phyloP scores from a whole-genome alignment of 139 green algal species.

The Mesotaenium endlicherianum region DNA sequence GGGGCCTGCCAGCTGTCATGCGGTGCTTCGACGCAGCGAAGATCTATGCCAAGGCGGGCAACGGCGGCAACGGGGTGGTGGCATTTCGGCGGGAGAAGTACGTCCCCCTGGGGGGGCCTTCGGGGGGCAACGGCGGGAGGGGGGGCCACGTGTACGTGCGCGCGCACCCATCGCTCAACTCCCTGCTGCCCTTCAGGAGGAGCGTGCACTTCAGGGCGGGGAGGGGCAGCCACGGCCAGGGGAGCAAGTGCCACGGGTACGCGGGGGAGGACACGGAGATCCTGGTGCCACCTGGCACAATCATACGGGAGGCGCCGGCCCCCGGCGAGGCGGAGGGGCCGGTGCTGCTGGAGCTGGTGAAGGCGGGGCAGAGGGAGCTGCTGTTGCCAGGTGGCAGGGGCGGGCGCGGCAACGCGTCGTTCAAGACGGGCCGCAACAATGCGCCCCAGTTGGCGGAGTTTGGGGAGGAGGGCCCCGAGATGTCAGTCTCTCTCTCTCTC shows the following conservation, averaged over 20 bases:
- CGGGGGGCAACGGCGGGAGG: constrained; percentile 84
- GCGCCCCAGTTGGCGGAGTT: constrained; percentile 76
- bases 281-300: constrained; percentile 68
- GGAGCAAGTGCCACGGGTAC: constrained; percentile 72
- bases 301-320: constrained; percentile 19
- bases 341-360: constrained; percentile 78
- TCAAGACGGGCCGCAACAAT: constrained; percentile 86
- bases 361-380: constrained; percentile 66
- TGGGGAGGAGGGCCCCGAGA: constrained; percentile 61
- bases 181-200: constrained; percentile 48
- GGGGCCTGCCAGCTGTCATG: constrained; percentile 42
- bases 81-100: constrained; percentile 95
- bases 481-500: constrained; percentile 7
- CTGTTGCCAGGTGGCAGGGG: constrained; percentile 80
- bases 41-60: constrained; percentile 84
- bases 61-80: constrained; percentile 90
- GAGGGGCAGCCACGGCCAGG: constrained; percentile 57
- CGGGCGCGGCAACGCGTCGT: constrained; percentile 87
- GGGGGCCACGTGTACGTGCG: constrained; percentile 50
- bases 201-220: constrained; percentile 63
- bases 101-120: constrained; percentile 85
- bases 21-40: constrained; percentile 50
- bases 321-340: constrained; percentile 12
- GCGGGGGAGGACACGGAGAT: constrained; percentile 77
- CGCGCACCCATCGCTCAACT: constrained; percentile 42